phyloP scores from a whole-genome alignment of 768 basidiomycete genomes.

The Lentinus brumalis region DNA sequence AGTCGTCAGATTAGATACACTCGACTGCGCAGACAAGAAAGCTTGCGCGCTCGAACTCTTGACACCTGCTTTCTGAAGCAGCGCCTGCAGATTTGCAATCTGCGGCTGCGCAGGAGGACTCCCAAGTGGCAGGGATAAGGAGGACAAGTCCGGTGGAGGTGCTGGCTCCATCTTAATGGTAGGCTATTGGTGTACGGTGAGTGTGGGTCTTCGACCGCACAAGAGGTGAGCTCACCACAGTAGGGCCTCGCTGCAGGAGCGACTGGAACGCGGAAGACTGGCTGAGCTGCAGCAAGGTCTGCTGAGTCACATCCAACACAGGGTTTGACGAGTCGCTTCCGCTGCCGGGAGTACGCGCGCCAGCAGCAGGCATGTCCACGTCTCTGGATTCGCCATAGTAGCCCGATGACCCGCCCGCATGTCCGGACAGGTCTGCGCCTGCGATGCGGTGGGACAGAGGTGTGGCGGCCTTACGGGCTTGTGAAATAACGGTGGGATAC shows the following conservation, averaged over 20 bases:
- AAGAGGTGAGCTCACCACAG: background rate
- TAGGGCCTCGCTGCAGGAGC: conserved; percentile 13
- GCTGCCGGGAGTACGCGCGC: background rate
- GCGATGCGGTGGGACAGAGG: conserved; percentile 13
- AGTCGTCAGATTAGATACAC: conserved; percentile 3
- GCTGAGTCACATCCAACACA: conserved; percentile 14
- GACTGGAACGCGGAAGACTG: conserved; percentile 19
- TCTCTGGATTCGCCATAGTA: conserved; percentile 4
- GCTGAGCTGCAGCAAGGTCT: conserved; percentile 20
- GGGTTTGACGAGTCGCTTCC: background rate
- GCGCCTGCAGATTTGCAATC: conserved; percentile 16
- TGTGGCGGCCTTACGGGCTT: conserved; percentile 6
- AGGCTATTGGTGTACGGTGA: background rate
- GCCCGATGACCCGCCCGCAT: background rate
- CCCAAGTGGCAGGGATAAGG: conserved; percentile 2
- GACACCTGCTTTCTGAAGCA: conserved; percentile 19
- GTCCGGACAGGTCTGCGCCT: background rate
- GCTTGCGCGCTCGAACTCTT: conserved; percentile 14
- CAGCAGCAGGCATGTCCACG: background rate
- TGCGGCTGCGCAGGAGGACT: conserved; percentile 10
- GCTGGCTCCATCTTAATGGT: conserved; percentile 10
- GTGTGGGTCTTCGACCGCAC: background rate
- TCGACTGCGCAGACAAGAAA: conserved; percentile 7
- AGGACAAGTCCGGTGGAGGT: conserved; percentile 1
- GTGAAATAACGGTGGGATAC: conserved; percentile 10